phyloP scores from a whole-genome alignment of 139 green algal species.

The Chlamydomonas schloesseri region DNA sequence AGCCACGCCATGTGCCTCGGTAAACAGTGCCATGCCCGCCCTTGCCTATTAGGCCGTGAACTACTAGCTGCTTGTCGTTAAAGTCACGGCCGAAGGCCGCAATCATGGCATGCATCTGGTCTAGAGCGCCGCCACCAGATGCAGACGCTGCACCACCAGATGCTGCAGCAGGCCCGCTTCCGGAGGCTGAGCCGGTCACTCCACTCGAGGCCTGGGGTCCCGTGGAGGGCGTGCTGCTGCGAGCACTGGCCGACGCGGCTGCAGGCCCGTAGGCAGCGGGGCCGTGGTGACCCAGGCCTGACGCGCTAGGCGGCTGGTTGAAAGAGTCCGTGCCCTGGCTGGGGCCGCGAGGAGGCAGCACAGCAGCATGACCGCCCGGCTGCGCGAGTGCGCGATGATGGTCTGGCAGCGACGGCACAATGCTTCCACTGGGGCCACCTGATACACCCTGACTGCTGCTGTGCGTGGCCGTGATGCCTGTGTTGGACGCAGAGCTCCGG shows the following conservation, averaged over 20 bases:
- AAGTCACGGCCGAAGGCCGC: constrained; percentile 12
- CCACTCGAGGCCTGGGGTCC: no score
- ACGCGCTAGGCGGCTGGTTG: background rate
- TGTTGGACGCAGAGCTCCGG: no score
- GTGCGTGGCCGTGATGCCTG: background rate
- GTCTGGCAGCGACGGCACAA: background rate
- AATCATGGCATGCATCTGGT: constrained; percentile 20
- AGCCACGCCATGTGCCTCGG: constrained; percentile 33
- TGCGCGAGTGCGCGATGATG: no score
- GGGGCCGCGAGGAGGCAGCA: background rate
- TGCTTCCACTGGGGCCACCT: background rate
- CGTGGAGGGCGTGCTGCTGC: background rate
- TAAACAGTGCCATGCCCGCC: constrained; percentile 49
- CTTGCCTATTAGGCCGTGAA: constrained; percentile 40
- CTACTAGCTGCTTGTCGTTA: constrained; percentile 43
- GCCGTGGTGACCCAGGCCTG: background rate
- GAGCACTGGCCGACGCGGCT: no score
- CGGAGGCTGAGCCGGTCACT: no score
- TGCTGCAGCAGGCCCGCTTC: background rate
- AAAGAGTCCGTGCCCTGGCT: background rate
- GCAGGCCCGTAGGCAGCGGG: no score
- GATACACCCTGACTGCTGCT: background rate
- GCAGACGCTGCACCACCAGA: no score
- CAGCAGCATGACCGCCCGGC: no score
- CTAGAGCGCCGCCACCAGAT: background rate